Evolutionary conservation across 2,329 filamentous ascomycete species (phyloP), one percentile per base, ranked within the genome.

Genomic region (Chaetomium globosum): DNA sequence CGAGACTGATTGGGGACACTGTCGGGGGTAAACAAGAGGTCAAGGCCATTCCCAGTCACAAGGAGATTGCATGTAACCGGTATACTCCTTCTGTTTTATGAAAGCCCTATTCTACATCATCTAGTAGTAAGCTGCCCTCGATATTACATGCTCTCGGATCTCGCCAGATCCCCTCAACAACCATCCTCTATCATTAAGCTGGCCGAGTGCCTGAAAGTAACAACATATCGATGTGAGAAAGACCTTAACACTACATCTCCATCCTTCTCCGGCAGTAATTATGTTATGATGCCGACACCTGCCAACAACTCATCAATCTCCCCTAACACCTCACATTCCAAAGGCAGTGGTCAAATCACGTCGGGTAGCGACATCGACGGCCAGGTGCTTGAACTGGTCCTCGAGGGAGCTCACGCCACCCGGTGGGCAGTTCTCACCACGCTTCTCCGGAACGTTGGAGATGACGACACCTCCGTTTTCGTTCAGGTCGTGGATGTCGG

Each of bases 361-460:
- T 13, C 58, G 66, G 19, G 54, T 52, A 49, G 71, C 56, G 12
- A 56, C 63, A 23, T 70, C 66, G 21, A 70, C 23, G 6, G 68
- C 54, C 19, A 71, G 48, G 36, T 68, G 66, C 43, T 67, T 68
- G 61, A 69, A 67, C 54, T 75, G 73, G 46, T 74, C 72, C 56
- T 76, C 74, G 39, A 73, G 65, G 9, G 74, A 73, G 59, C 70
- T 65, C n/a, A 72, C 72, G n/a, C 71, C 71, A 48, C 70, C 67
- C 0, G 79, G 80, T 39, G 79, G 81, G 28, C 77, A 75, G 68
- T 84, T 83, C 74, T 84, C 81, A 23, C 77, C 76, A 46, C 75
- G 75, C 70, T 77, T 80, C 64, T 80, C 77, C 4, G 73, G 68
- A 8, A 69, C 58, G 19, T 69, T 61, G 28, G 69, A 66, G 46